Conservation (phyloP, 106 monocot species). For the Posidonia australis region DNA sequence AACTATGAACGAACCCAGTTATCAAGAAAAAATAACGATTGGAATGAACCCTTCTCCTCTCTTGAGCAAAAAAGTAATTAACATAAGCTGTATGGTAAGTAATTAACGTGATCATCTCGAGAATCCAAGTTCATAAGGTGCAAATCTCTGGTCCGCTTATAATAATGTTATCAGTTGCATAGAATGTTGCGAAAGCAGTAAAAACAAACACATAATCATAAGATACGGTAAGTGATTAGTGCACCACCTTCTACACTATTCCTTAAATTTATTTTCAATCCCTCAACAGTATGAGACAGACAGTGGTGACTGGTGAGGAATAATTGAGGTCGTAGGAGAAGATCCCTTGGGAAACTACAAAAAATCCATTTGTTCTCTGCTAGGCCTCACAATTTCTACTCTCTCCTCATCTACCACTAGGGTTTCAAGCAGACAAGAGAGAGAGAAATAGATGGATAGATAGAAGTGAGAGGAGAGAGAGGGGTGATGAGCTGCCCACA, state of each 20-base stretch:
- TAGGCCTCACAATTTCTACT: not conserved
- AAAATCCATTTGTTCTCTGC: conserved; percentile 8
- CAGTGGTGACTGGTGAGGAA: too few relatives aligned
- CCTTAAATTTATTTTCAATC: not conserved
- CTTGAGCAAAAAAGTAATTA: too few relatives aligned
- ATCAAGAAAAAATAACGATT: too few relatives aligned
- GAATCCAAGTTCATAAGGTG: not conserved
- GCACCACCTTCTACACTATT: not conserved
- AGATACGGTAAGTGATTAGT: not conserved
- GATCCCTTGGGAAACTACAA: conserved; percentile 38
- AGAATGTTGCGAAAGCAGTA: not conserved
- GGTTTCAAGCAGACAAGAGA: too few relatives aligned
- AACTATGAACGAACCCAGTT: too few relatives aligned
- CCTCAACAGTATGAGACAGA: too few relatives aligned
- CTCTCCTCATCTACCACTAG: not conserved
- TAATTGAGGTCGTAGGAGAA: conserved; percentile 6
- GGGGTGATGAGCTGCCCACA: conserved; percentile 19
- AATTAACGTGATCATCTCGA: not conserved
- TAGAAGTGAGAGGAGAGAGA: not conserved
- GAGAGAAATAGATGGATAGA: not conserved
- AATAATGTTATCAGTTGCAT: not conserved
- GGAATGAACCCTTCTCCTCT: too few relatives aligned
- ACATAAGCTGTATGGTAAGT: not conserved
- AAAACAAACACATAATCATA: not conserved
- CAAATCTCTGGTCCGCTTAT: too few relatives aligned